Evolutionary conservation across 495 filamentous ascomycete species (phyloP), one percentile per base, ranked within the genome.

Genomic region (Chaetomium tenue): DNA sequence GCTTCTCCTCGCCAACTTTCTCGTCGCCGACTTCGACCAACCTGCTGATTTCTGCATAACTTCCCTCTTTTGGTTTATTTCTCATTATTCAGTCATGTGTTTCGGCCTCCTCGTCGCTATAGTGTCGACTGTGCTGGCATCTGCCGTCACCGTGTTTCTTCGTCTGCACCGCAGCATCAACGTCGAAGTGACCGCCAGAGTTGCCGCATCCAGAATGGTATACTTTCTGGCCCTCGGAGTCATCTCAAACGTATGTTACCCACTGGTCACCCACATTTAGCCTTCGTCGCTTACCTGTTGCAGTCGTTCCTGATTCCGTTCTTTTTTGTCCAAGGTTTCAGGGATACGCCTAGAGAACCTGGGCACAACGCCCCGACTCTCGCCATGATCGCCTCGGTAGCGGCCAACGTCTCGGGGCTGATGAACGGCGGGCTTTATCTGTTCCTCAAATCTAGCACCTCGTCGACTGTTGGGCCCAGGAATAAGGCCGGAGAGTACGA

Each of bases 11-110:
- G 67, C 58, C 37, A 80, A 76, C 63, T 78, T 79, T 55, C 73
- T 79, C 39, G 73, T 81, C 33, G 78, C 78, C 48, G 64, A 72
- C 59, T 77, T 80, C 57, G 71, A 80, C 40, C 75, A 69, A 2
- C 70, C 78, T 20, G 68, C 70, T 15, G 71, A 75, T 48, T 70
- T 79, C 46, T 82, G 80, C 66, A 72, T 80, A 52, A 74, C 75
- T 53, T 81, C 80, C 20, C 76, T 82, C 16, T 82, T 82, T 65
- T 82, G 77, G 78, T 81, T 81, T 56, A 75, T 81, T 33, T 71
- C 75, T n/a, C 76, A 75, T 62, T 82, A 78, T 64, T 71, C 76
- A 11, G 62, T 70, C 51, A 73, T 73, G 5, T 79, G 76, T 53
- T 80, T 81, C 50, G 72, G 64, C 5, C 54, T 81, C 4, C 61